Evolutionary conservation across 1,139 yeast species (phyloP), one percentile per base, ranked within the genome.

Genomic region (Pneumocystis jirovecii): DNA sequence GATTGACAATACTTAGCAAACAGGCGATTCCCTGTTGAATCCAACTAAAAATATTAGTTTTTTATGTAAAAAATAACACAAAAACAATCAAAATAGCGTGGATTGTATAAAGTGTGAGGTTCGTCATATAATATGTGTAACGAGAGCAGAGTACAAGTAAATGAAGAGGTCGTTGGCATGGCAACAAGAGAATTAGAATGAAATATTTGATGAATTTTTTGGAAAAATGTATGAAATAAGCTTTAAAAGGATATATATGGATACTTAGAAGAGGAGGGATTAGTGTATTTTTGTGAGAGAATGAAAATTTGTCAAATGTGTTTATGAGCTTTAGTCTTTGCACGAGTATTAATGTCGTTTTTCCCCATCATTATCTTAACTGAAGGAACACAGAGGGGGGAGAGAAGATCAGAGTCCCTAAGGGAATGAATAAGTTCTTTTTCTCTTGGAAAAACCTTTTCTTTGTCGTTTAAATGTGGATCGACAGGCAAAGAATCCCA

Each of bases 1-100:
- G 87, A 82, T 69, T 80, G 80, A 77, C 86, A 93, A 79, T 93
- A 95, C 74, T 91, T 91, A 70, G 96, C 86, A 73, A 82, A 88
- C 64, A 93, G 77, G 71, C 98, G 81, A 66, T 83, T 81, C 21
- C 96, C 96, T 69, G 86, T 87, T 71, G 81, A 83, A 75, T 91
- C 97, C 71, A 93, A 82, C 57, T 50, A 50, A 45, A 50, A 25
- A 50, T 10, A 19, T 50, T 4, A 50, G 21, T 50, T 50, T 12
- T 12, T 50, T 25, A 8, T 29, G 2, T 12, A 25, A 50, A 50
- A 50, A 15, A 1, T 1, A 12, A 6, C 31, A 21, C 17, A 10
- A 6, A 25, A 25, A 25, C 57, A 71, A 91, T 83, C 71, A 90
- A 78, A 64, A 86, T 81, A 3, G 96, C 91, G 62, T 86, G 82